Evolutionary conservation across 108 stramenopile genomes (phyloP), one percentile per base, ranked within the genome.

Genomic region (Pelagomonas calceolata): DNA sequence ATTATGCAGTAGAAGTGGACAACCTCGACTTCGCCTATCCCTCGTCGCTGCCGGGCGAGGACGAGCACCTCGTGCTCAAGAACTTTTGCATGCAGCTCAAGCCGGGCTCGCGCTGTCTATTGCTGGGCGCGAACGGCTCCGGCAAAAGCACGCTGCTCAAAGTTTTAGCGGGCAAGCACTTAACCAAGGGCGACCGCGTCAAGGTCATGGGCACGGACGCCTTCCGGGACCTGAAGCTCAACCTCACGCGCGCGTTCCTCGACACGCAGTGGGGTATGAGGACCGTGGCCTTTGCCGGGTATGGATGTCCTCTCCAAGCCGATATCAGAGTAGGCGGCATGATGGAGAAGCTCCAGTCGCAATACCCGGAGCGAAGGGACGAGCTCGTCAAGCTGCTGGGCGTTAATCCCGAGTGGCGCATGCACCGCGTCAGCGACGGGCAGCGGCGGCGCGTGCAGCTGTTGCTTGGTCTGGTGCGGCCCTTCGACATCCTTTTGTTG

Each of bases 211-310:
- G 95, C 0, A 75, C 87, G 74, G 85, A 94, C 78, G 88, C 94
- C 30, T 99, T 96, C 82, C 90, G 92, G 31, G 95, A 97, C 73
- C 95, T 95, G 14, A 81, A 80, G 31, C 78, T 96, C 30, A 95
- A 96, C 79, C 92, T 93, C 76, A 88, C 92, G 69, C 86, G 95
- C 14, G 84, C 94, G 14, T 98, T 93, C 82, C 76, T 99, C 64
- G 94, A 92, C 75, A 91, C 89, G 46, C 93, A 95, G 70, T 97
- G 98, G 94, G 96, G 97, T 0, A 93, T 95, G 90, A 85, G 93
- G n/a, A 93, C 92, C 0, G 90, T 98, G 21, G 94, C 96, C 21
- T 99, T 99, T 79, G 98, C 95, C 0, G 98, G 95, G 29, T 85
- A 87, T 46, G 83, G 85, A 37, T 87, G 89, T 0, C 90, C 90